These are phyloP conservation scores for Malassezia pachydermatis DNA, from an alignment of 1,284 basidiomycete genomes.

Conservation along the genomic window DNA sequence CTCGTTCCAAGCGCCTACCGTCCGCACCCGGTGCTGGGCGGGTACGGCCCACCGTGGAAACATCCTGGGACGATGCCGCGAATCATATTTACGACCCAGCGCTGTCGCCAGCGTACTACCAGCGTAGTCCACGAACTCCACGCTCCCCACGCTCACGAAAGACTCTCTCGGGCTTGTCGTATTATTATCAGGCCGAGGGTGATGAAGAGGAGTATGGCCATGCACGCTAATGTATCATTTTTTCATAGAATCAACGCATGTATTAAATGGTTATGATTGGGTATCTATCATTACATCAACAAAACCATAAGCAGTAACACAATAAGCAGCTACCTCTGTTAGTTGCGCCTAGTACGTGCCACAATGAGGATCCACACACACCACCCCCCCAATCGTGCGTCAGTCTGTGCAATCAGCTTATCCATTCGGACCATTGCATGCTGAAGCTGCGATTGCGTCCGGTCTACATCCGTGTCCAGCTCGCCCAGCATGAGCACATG, in stretches of 20 bases:
- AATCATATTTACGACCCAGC: too few relatives aligned
- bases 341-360: slow-evolving; percentile 16
- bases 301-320: slow-evolving; percentile 5
- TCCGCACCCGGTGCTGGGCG: too few relatives aligned
- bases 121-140: too few relatives aligned
- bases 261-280: not conserved
- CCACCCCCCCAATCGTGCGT: slow-evolving; percentile 44
- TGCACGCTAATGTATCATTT: not conserved
- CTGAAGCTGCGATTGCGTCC: slow-evolving; percentile 28
- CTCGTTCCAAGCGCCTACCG: too few relatives aligned
- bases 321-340: slow-evolving; percentile 8
- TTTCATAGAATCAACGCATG: too few relatives aligned
- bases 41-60: too few relatives aligned
- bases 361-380: slow-evolving; percentile 45
- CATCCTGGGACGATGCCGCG: too few relatives aligned
- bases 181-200: slow-evolving; percentile 12
- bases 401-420: slow-evolving; percentile 30
- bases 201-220: not conserved
- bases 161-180: slow-evolving; percentile 12
- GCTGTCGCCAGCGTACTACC: too few relatives aligned
- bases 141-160: not conserved
- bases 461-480: slow-evolving; percentile 39
- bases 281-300: not conserved
- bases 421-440: slow-evolving; percentile 43
- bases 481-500: slow-evolving; percentile 42